Evolutionary conservation across 116 monocot species (phyloP).

Genomic region (Posidonia oceanica): DNA sequence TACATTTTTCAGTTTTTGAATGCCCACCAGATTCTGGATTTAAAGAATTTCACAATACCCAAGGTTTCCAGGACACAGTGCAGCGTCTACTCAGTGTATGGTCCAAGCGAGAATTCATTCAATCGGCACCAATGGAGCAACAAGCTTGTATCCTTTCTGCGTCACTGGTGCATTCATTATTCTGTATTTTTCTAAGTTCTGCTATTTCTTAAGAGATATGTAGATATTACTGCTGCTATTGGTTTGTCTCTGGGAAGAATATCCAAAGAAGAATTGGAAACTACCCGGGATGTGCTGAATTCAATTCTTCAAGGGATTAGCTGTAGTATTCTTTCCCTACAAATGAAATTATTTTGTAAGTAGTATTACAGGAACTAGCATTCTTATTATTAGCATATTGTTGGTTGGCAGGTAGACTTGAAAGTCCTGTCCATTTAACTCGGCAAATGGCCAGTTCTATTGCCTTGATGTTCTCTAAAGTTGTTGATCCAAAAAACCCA

Average conservation of each 20-base stretch:
- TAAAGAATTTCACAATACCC: slow-evolving; percentile 26
- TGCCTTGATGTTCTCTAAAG: slow-evolving; percentile 86
- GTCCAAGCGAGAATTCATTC: slow-evolving; percentile 86
- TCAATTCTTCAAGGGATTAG: slow-evolving; percentile 97
- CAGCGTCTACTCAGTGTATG: slow-evolving; percentile 46
- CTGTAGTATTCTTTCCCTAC: slow-evolving; percentile 39
- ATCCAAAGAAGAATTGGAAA: slow-evolving; percentile 78
- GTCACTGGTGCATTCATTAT: not conserved
- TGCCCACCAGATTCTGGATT: slow-evolving; percentile 27
- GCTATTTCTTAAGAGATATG: slow-evolving; percentile 28
- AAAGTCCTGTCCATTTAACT: slow-evolving; percentile 77
- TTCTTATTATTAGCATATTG: not conserved
- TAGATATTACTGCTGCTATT: slow-evolving; percentile 88
- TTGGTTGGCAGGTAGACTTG: slow-evolving; percentile 70
- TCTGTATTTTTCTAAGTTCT: not conserved
- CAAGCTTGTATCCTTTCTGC: slow-evolving; percentile 95
- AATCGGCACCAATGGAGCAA: slow-evolving; percentile 68
- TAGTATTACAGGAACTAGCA: not conserved
- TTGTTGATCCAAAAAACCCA: slow-evolving; percentile 87
- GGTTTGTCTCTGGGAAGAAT: slow-evolving; percentile 75
- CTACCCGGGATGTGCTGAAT: slow-evolving; percentile 54
- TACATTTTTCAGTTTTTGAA: slow-evolving; percentile 82
- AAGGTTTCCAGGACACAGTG: slow-evolving; percentile 30
- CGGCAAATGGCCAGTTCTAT: slow-evolving; percentile 84
- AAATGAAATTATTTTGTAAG: not conserved